Evolutionary conservation across 2,329 filamentous ascomycete species (phyloP), one percentile per base, ranked within the genome.

Genomic region (Mycosphaerelloides madeirae): DNA sequence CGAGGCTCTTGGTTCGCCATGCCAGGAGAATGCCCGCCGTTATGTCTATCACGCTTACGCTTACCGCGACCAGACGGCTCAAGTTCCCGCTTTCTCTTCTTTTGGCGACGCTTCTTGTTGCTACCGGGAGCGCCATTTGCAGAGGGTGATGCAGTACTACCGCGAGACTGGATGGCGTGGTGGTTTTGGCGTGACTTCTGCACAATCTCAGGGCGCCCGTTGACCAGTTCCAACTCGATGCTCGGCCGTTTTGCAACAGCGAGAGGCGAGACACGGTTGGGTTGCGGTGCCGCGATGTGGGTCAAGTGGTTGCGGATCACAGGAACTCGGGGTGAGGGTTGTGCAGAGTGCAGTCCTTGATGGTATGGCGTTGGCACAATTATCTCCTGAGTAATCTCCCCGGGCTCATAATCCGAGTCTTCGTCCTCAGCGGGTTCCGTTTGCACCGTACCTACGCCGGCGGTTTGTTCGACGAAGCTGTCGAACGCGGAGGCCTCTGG

Each of bases 271-370:
- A 80, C 80, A 60, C 86, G 83, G 38, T 82, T 81, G 41, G 87
- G 85, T 59, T 87, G 85, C 19, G 87, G 85, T 40, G 86, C 86
- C 60, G 84, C 78, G 57, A 90, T 83, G 62, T 65, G 62, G 12
- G 56, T 65, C 31, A 65, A 54, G 43, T 89, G 84, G 55, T 81
- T 83, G 60, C 81, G 80, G 56, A 90, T 74, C 46, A 90, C 70
- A 41, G 81, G 80, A 50, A 84, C 76, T 40, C 78, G 67, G 41
- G 67, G 62, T 22, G 65, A 57, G 22, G 65, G 60, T 32, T 71
- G 57, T 31, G 55, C 32, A 32, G 49, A 19, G 35, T 45, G 48
- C 36, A 55, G 48, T 20, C 43, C 19, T 13, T 41, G 43, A 19
- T 52, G 35, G 28, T 50, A 41, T 25, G 53, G 48, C 3, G 48